Percentiles rank a stretch among this genome's conserved stretches.
Conservation (phyloP, 2,329 filamentous ascomycete species). For the Colletotrichum karsti region DNA sequence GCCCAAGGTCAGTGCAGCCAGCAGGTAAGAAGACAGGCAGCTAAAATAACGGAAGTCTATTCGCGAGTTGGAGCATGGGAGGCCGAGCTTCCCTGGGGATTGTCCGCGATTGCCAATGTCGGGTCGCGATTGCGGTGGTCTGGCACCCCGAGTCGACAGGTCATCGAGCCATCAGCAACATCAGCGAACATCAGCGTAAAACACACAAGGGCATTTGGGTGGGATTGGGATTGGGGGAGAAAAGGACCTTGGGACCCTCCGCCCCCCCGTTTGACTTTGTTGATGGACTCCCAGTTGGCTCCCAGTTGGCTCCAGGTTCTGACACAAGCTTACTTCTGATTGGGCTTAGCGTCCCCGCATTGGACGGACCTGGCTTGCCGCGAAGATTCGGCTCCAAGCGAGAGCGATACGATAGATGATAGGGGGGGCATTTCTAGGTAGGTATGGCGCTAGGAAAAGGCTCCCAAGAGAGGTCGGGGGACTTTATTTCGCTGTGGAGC, state of each 20-base stretch:
- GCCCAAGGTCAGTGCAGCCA: neutral
- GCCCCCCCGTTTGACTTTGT: neutral
- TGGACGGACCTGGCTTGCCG: constrained; percentile 1
- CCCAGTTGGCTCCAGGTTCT: constrained; percentile 15
- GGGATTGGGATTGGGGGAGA: too few species aligned
- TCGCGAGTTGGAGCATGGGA: neutral
- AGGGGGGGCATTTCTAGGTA: neutral
- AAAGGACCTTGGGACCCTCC: neutral
- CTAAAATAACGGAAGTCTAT: too few species aligned
- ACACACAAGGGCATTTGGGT: neutral
- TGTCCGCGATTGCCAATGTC: neutral
- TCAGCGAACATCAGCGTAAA: neutral
- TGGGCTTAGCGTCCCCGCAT: constrained; percentile 22
- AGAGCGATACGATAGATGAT: neutral
- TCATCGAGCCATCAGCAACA: neutral
- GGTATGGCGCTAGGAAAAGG: neutral
- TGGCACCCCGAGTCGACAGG: too few species aligned
- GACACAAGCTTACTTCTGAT: constrained; percentile 28
- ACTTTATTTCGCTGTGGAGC: neutral
- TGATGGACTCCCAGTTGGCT: neutral
- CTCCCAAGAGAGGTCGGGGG: too few species aligned
- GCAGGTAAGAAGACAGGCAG: neutral
- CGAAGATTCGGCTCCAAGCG: constrained; percentile 6
- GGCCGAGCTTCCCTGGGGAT: neutral
- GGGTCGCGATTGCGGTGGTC: too few species aligned